Conservation (phyloP, 2,329 filamentous ascomycete genomes). For the Fusarium scirpi region DNA sequence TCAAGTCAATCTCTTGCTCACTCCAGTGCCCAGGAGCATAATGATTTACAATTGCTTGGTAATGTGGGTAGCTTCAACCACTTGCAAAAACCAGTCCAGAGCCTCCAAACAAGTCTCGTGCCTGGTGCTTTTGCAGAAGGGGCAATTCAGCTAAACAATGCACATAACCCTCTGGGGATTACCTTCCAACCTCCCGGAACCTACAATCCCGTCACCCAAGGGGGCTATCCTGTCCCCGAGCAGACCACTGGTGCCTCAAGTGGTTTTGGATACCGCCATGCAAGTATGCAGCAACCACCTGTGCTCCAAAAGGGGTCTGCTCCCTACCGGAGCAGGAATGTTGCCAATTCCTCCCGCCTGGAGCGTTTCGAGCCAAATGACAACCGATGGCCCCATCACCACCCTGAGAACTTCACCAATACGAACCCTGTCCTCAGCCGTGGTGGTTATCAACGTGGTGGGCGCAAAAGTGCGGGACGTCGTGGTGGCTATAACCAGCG, state of each 20-base stretch:
- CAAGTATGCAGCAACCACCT: conserved; percentile 9
- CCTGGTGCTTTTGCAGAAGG: conserved; percentile 1
- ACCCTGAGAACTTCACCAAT: conserved; percentile 23
- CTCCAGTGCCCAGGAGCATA: neutral
- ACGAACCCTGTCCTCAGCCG: conserved; percentile 14
- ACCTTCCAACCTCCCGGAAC: conserved; percentile 13
- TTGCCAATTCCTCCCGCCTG: conserved; percentile 19
- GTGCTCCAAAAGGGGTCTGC: conserved; percentile 6
- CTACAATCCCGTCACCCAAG: conserved; percentile 1
- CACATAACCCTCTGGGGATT: conserved; percentile 5
- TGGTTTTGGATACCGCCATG: conserved; percentile 15
- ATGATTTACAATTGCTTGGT: neutral
- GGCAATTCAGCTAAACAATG: neutral
- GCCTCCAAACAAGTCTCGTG: neutral
- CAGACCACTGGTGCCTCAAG: conserved; percentile 3
- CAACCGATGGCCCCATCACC: conserved; percentile 25
- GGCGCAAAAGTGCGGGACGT: conserved; percentile 24
- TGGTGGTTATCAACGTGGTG: conserved; percentile 26
- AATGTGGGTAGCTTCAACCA: neutral
- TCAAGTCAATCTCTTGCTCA: conserved; percentile 4
- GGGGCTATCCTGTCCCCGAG: neutral
- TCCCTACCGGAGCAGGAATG: conserved; percentile 8
- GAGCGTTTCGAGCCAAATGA: conserved; percentile 18
- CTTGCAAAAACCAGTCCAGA: neutral
- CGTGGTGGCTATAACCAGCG: conserved; percentile 37